A percentile compares a stretch with the other conserved stretches of the same genome.
phyloP scores from a whole-genome alignment of 495 filamentous ascomycete species.

The Tuber melanosporum region DNA sequence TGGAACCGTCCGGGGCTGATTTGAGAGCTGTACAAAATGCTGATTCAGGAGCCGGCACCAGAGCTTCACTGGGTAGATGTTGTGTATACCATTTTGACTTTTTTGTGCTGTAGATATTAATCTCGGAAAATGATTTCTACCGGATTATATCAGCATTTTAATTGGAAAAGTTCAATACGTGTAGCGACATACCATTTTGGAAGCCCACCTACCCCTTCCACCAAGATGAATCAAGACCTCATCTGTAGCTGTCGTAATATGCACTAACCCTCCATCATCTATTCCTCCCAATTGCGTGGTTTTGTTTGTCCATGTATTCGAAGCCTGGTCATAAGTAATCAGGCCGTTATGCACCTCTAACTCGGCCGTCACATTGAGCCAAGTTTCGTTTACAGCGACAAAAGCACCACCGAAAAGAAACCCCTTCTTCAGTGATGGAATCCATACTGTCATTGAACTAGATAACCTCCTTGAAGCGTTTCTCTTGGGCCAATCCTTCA shows the following conservation, averaged over 20 bases:
- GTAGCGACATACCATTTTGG: neutral
- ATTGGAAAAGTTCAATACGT: neutral
- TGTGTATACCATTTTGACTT: slow-evolving; percentile 16
- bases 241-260: slow-evolving; percentile 6
- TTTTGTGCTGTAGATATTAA: slow-evolving; percentile 19
- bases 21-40: slow-evolving; percentile 10
- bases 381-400: neutral
- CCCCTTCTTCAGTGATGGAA: slow-evolving; percentile 8
- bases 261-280: neutral
- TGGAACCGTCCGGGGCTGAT: slow-evolving; percentile 14
- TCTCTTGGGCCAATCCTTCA: no score
- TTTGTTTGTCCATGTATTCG: slow-evolving; percentile 12
- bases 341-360: neutral
- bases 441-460: slow-evolving; percentile 10
- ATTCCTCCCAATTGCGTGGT: neutral
- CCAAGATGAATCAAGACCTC: slow-evolving; percentile 17
- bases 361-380: neutral
- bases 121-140: slow-evolving; percentile 11
- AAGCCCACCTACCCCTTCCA: neutral
- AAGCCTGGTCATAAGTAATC: slow-evolving; percentile 7
- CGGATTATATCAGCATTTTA: no score
- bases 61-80: neutral
- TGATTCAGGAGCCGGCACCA: slow-evolving; percentile 3
- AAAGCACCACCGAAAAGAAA: slow-evolving; percentile 5
- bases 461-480: neutral